Conservation (phyloP, 371 early-diverging fungal species). For the Sanchytrium tribonematis region DNA sequence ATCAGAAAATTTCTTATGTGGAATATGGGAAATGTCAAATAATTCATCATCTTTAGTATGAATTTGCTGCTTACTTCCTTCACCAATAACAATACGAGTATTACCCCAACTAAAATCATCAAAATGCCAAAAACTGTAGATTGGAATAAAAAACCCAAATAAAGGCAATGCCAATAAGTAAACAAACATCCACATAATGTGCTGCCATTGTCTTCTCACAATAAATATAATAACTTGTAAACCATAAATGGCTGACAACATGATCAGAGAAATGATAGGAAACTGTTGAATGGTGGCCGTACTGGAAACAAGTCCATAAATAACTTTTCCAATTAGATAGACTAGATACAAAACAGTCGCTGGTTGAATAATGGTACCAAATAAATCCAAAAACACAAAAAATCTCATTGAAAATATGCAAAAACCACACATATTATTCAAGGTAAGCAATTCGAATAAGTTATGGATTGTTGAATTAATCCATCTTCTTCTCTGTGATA, state of each 20-base stretch:
- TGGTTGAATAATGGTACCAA: conserved; percentile 72
- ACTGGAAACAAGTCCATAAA: neutral
- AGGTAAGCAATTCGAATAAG: conserved; percentile 54
- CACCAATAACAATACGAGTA: conserved; percentile 57
- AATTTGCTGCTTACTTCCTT: conserved; percentile 37
- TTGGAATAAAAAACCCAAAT: conserved; percentile 20
- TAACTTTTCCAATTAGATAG: conserved; percentile 25
- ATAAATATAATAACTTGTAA: conserved; percentile 59
- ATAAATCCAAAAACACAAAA: conserved; percentile 68
- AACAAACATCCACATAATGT: conserved; percentile 89
- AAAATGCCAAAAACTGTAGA: conserved; percentile 82
- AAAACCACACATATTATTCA: conserved; percentile 77
- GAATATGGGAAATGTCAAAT: conserved; percentile 60
- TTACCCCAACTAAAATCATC: conserved; percentile 95
- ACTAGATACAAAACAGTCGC: conserved; percentile 59
- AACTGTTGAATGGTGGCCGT: neutral
- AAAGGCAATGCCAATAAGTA: conserved; percentile 30
- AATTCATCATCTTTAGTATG: conserved; percentile 28
- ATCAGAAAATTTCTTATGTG: conserved; percentile 60
- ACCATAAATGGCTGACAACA: conserved; percentile 36
- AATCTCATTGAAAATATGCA: conserved; percentile 97
- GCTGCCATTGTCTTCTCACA: conserved; percentile 61
- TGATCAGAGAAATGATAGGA: conserved; percentile 10
- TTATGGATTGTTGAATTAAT: conserved; percentile 94
- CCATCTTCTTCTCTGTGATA: conserved; percentile 92